Conservation (phyloP, 768 basidiomycete species). For the Lactarius trivialis region DNA sequence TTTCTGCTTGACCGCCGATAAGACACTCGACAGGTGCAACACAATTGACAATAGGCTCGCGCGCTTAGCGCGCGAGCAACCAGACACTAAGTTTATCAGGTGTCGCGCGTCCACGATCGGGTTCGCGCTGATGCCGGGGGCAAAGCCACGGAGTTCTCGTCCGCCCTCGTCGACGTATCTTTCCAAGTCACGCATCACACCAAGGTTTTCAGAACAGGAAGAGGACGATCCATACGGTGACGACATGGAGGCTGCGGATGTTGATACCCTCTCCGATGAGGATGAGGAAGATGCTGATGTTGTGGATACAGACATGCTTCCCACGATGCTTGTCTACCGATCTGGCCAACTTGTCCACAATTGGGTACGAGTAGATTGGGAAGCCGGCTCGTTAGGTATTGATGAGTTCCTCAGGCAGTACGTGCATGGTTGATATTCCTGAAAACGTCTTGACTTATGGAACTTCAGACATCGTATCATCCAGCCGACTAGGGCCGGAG, state of each 20-base stretch:
- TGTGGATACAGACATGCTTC: slow-evolving; percentile 74
- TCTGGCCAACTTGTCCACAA: slow-evolving; percentile 80
- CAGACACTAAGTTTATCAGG: slow-evolving; percentile 75
- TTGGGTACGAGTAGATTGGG: slow-evolving; percentile 88
- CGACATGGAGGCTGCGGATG: slow-evolving; percentile 31
- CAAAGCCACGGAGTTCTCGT: slow-evolving; percentile 9
- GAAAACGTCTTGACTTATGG: background rate
- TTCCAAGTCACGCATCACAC: slow-evolving; percentile 14
- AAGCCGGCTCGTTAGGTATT: slow-evolving; percentile 59
- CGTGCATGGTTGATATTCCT: slow-evolving; percentile 21
- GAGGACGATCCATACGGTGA: slow-evolving; percentile 46
- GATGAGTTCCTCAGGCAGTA: slow-evolving; percentile 64
- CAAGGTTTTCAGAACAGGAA: slow-evolving; percentile 30
- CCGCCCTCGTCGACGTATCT: slow-evolving; percentile 17
- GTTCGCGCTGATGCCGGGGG: slow-evolving; percentile 44
- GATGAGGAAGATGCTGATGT: slow-evolving; percentile 47
- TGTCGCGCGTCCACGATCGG: slow-evolving; percentile 71
- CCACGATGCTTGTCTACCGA: slow-evolving; percentile 72
- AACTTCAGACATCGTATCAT: slow-evolving; percentile 16
- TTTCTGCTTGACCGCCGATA: slow-evolving; percentile 26
- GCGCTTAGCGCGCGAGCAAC: slow-evolving; percentile 60
- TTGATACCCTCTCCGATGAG: slow-evolving; percentile 9
- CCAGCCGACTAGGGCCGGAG: background rate
- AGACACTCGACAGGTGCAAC: slow-evolving; percentile 72
- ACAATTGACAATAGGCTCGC: slow-evolving; percentile 60